Base-by-base conservation (phyloP, 1,284 basidiomycete species). In the Ustilago cynodontis region DNA sequence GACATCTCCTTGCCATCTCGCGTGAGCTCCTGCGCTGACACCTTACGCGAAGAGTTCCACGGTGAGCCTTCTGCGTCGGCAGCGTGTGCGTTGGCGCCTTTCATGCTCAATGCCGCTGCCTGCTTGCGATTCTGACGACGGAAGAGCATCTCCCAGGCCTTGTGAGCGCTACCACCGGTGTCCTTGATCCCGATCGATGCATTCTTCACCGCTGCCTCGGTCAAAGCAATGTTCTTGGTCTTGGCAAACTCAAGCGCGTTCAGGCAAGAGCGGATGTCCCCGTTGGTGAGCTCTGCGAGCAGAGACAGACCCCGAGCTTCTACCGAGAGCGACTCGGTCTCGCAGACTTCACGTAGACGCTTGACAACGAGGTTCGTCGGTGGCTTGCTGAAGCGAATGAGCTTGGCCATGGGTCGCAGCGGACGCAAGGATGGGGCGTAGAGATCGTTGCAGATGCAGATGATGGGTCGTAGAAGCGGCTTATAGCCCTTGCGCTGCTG, bases 391-490 rank as follows among this genome's bases (percentile, higher is more conserved):
- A 95, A 93, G 28, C 97, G 91, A 59, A 99, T 89, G 68, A 98
- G 92, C 59, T 91, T 90, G 45, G 94, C 92, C 79, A 93, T 89
- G 0, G 92, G 93, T 20, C 94, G 91, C 14, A 99, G 89, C 65
- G 94, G 94, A 28, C 93, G 89, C 3, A 99, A 88, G 0, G 94
- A 91, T 0, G 93, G 86, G 0, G 90, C 89, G 71, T 90, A 90
- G 78, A 93, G 90, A 85, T 99, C 97, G 86, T 99, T 99, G 88
- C 97, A 99, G 68, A 99, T 97, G 86, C 97, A 99, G 53, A 99
- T 96, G 80, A 99, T 97, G 1, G 97, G 97, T 14, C 97, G 91
- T 14, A 95, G 90, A 16, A 99, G 89, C 0, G 94, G 92, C 58
- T 90, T 89, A 26, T 88, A 51, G 68, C 87, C 84, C 75, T 87